Conservation (phyloP, 345 rosid species). For the Draba incana region DNA sequence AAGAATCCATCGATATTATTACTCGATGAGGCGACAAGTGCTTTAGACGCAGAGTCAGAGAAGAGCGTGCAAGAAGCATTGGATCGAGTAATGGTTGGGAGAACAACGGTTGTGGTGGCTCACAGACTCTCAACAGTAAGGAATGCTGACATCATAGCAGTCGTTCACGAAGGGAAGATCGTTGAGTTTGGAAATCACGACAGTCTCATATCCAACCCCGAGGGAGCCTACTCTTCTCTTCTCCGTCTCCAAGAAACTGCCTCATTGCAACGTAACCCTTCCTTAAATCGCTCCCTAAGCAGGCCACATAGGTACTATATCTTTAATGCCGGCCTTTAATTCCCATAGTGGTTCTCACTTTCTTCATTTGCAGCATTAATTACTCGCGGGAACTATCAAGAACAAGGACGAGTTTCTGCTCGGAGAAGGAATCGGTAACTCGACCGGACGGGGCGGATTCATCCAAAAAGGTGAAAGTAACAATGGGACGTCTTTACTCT, state of each 20-base stretch:
- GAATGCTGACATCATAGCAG: constrained; percentile 87
- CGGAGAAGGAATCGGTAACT: constrained; percentile 74
- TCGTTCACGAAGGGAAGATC: constrained; percentile 77
- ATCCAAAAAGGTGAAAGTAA: constrained; percentile 48
- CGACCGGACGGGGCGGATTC: constrained; percentile 53
- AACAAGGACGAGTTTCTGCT: constrained; percentile 71
- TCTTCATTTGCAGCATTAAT: constrained; percentile 46
- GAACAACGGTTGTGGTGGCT: constrained; percentile 89
- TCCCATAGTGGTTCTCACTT: background rate
- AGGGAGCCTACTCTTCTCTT: constrained; percentile 71
- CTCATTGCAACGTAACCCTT: constrained; percentile 63
- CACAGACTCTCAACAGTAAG: constrained; percentile 91
- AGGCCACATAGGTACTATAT: constrained; percentile 60
- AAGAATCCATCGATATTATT: constrained; percentile 88
- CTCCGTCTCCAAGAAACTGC: constrained; percentile 82
- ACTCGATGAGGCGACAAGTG: constrained; percentile 97
- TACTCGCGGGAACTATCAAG: constrained; percentile 72
- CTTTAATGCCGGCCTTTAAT: background rate
- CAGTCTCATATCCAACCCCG: constrained; percentile 66
- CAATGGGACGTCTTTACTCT: constrained; percentile 65
- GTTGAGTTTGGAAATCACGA: constrained; percentile 92
- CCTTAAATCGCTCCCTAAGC: constrained; percentile 56
- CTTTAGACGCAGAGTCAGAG: constrained; percentile 92
- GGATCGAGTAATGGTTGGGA: constrained; percentile 91
- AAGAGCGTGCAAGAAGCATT: constrained; percentile 95